Conservation (phyloP, 179 eudicot species). For the Pouteria campechiana region DNA sequence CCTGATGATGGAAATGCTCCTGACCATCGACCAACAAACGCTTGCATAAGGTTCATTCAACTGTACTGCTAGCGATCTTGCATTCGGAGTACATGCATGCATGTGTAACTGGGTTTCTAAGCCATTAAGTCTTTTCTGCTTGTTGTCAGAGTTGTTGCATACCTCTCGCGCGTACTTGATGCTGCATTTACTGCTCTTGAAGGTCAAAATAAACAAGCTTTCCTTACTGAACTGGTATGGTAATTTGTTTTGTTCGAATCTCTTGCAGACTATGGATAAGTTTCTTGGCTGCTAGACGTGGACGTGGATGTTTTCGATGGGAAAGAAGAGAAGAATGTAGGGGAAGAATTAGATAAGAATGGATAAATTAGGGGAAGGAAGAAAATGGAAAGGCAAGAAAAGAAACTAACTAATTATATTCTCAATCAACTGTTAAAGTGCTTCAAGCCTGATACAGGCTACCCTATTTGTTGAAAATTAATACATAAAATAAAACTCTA, state of each 20-base stretch:
- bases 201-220: slow-evolving; percentile 97
- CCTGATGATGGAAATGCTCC: slow-evolving; percentile 92
- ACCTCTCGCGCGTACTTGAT: slow-evolving; percentile 94
- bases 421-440: too few relatives aligned
- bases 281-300: not conserved
- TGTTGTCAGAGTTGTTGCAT: slow-evolving; percentile 73
- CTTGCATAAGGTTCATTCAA: slow-evolving; percentile 67
- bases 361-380: too few relatives aligned
- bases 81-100: not conserved
- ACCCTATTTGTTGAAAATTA: too few relatives aligned
- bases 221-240: slow-evolving; percentile 86
- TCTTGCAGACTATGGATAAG: too few relatives aligned
- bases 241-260: not conserved
- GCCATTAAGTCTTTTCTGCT: slow-evolving; percentile 2
- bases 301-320: too few relatives aligned
- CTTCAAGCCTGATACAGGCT: too few relatives aligned
- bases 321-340: too few relatives aligned
- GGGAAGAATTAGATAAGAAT: too few relatives aligned
- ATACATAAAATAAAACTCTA: too few relatives aligned
- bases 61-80: not conserved
- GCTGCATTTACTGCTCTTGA: slow-evolving; percentile 92
- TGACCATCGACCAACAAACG: slow-evolving; percentile 91
- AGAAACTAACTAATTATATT: too few relatives aligned
- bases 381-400: too few relatives aligned
- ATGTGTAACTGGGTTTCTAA: not conserved